Conservation (phyloP, 169 alveolate species). For the Plasmodium inui region DNA sequence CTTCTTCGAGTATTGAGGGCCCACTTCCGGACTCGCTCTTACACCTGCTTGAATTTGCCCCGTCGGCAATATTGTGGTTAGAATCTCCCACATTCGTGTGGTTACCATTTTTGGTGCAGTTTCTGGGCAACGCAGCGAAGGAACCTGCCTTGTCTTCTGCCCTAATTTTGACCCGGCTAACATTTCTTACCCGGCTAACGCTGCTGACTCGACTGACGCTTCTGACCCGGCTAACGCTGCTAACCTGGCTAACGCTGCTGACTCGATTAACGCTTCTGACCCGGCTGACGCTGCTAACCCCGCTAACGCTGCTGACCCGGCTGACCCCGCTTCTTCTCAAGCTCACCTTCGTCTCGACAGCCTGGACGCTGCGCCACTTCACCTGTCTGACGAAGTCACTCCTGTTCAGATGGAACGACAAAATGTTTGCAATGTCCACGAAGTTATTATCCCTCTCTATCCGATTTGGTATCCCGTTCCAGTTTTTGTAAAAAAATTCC, state of each 20-base stretch:
- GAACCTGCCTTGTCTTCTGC: neutral
- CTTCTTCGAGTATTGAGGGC: neutral
- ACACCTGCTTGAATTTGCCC: neutral
- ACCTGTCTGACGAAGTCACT: neutral
- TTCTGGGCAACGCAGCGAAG: neutral
- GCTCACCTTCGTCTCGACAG: neutral
- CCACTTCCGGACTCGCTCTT: neutral
- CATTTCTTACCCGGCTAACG: neutral
- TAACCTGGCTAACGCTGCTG: neutral
- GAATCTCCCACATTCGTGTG: neutral
- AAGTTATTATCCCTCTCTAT: neutral
- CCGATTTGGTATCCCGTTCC: neutral
- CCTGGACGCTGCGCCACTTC: neutral
- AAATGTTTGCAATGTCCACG: conserved; percentile 9
- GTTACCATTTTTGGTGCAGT: neutral
- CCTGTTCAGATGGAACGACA: conserved; percentile 22
- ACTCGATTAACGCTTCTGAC: neutral
- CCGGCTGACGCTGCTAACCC: neutral
- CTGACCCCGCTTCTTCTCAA: neutral
- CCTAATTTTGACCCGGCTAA: neutral
- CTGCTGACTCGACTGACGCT: neutral
- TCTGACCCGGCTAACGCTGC: neutral
- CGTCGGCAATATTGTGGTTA: neutral
- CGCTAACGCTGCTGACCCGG: neutral
- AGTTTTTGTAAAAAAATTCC: conserved; percentile 17